Percentiles rank a stretch among this genome's conserved stretches.
Conservation (phyloP, 441 rosid species). For the Pelargonium myrrhifolium region DNA sequence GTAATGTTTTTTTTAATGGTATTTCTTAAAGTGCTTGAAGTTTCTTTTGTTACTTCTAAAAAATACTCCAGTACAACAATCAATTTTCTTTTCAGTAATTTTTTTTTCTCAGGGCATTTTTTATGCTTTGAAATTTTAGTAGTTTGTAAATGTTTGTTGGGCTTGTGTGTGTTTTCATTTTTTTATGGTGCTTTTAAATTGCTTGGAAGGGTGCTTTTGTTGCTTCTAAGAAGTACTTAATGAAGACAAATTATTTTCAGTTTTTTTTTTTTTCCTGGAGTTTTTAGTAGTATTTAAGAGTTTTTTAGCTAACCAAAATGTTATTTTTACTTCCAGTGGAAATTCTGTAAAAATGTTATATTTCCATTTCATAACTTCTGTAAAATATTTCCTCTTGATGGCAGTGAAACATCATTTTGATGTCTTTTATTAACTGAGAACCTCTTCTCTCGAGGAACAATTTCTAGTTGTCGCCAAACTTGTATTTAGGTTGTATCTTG, state of each 20-base stretch:
- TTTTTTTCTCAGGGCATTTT: no score
- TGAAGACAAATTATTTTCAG: neutral
- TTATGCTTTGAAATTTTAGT: no score
- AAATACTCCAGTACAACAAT: neutral
- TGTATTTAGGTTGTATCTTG: neutral
- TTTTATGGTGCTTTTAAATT: neutral
- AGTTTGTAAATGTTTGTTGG: neutral
- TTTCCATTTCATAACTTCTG: neutral
- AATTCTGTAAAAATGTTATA: neutral
- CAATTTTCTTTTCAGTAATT: neutral
- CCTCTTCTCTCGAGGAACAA: neutral
- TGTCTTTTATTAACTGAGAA: neutral
- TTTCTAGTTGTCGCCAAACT: neutral
- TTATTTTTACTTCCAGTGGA: neutral
- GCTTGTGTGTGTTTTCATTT: neutral
- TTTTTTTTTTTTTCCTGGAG: neutral
- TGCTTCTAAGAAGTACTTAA: neutral
- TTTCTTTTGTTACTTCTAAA: neutral
- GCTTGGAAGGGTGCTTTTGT: neutral
- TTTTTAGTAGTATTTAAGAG: neutral
- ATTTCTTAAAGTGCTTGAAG: neutral
- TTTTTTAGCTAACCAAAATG: neutral
- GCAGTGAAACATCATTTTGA: neutral
- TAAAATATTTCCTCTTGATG: neutral
- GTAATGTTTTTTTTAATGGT: neutral